Evolutionary conservation across 2,329 filamentous ascomycete species (phyloP).

Genomic region (Nothophaeocryptopus gaeumannii): DNA sequence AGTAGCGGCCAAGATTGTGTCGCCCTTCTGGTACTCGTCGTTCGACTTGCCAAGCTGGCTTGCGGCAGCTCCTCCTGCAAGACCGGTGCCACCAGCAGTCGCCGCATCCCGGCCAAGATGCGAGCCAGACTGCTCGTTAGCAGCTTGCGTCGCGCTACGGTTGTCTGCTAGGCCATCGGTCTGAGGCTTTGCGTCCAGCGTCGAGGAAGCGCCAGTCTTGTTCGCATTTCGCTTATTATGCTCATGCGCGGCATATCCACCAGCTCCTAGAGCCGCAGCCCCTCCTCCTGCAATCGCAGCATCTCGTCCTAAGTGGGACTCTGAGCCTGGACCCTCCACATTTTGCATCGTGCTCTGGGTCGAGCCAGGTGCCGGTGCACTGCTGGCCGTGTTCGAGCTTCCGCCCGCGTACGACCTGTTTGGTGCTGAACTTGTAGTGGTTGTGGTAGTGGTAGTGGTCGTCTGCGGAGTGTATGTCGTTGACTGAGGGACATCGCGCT

Average conservation of each 20-base stretch:
- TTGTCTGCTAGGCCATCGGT: slow-evolving; percentile 14
- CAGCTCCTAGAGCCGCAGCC: slow-evolving; percentile 28
- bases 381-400: not conserved
- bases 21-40: slow-evolving; percentile 7
- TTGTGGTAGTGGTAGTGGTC: not conserved
- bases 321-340: not conserved
- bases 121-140: slow-evolving; percentile 11
- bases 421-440: not conserved
- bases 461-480: not conserved
- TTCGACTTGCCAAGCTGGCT: not conserved
- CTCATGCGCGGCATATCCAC: slow-evolving; percentile 2
- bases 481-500: not conserved
- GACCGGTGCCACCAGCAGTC: not conserved
- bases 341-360: no score
- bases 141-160: slow-evolving; percentile 10
- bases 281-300: slow-evolving; percentile 34
- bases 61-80: slow-evolving; percentile 4
- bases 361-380: no score
- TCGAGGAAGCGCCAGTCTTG: not conserved
- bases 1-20: slow-evolving; percentile 5
- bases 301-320: slow-evolving; percentile 33
- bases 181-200: slow-evolving; percentile 1
- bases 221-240: not conserved
- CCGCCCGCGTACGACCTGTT: not conserved
- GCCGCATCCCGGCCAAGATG: slow-evolving; percentile 11